Base-by-base conservation (phyloP, 2,329 filamentous ascomycete genomes). In the Curvularia lunata region DNA sequence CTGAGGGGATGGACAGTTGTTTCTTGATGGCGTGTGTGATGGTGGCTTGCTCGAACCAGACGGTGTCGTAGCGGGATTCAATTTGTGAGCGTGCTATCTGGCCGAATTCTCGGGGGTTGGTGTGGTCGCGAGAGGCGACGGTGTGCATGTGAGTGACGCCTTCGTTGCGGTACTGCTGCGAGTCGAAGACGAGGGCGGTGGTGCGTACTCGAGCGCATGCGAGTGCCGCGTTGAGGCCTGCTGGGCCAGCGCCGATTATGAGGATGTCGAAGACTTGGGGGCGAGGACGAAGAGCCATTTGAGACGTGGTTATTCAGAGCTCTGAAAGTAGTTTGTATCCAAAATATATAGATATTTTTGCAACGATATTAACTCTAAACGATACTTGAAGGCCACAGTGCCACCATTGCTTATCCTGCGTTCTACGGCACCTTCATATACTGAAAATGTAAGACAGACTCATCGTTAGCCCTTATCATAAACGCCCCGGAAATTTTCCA, bases 131-230 rank as follows among this genome's bases (percentile, higher is more conserved):
- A 0, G 71, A 70, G 1, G 68, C 65, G 3, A 74, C 64, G 0
- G 64, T 71, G 68, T 84, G 82, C 80, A 84, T 82, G 64, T 82
- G 77, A 2, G 62, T 58, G 2, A 77, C 72, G 16, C 64, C 61
- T 25, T 66, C 68, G 59, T 84, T 83, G 52, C 82, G 78, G 63
- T 79, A 83, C 6, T 62, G 59, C 3, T 64, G 65, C 0, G 73
- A 76, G 59, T 81, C 79, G 61, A 83, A 81, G 18, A 84, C 69
- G 10, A 82, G 60, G 21, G 74, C 74, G 13, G 73, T 79, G 52
- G 76, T 72, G 1, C 73, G 70, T 13, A 73, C 72, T 25, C 80
- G 77, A 16, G 77, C 76, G 2, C 81, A 73, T 0, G 68, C 67
- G 1, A 77, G 64, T 0, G 79, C 79, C 1, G 75, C 74, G 1